A percentile compares a stretch with the other conserved stretches of the same genome.
Conservation (phyloP, 441 rosid species). For the Erysimum pusillum region DNA sequence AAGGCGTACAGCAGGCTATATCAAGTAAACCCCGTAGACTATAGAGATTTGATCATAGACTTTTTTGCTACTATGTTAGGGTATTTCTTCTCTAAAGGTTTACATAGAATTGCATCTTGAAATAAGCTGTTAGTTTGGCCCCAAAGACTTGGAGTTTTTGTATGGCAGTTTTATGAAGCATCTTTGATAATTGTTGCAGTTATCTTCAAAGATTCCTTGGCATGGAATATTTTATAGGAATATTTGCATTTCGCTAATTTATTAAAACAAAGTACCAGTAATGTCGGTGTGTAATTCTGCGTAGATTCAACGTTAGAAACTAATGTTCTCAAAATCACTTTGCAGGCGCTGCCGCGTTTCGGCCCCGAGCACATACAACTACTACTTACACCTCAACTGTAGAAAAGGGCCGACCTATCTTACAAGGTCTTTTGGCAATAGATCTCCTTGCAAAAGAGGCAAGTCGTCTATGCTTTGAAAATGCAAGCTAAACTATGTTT, state of each 20-base stretch:
- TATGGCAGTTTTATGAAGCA: slow-evolving; percentile 21
- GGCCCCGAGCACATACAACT: slow-evolving; percentile 81
- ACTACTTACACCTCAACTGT: slow-evolving; percentile 69
- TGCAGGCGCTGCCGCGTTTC: slow-evolving; percentile 98
- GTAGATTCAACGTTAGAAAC: slow-evolving; percentile 28
- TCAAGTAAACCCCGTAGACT: slow-evolving; percentile 76
- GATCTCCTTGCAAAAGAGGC: slow-evolving; percentile 97
- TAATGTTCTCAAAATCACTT: slow-evolving; percentile 35
- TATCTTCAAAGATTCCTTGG: slow-evolving; percentile 21
- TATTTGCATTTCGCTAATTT: slow-evolving; percentile 14
- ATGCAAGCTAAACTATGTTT: slow-evolving; percentile 34
- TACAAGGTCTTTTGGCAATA: slow-evolving; percentile 95
- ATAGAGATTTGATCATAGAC: slow-evolving; percentile 30
- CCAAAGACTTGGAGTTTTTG: slow-evolving; percentile 15
- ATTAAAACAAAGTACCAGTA: slow-evolving; percentile 17
- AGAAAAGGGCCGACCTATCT: slow-evolving; percentile 97
- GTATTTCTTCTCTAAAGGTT: slow-evolving; percentile 20
- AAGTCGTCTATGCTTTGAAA: slow-evolving; percentile 49
- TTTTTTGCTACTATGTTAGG: slow-evolving; percentile 31
- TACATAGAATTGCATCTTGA: slow-evolving; percentile 29
- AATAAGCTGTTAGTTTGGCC: slow-evolving; percentile 33
- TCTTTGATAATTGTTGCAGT: slow-evolving; percentile 26
- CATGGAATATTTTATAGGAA: slow-evolving; percentile 4
- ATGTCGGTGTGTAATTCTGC: slow-evolving; percentile 12
- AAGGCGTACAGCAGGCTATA: slow-evolving; percentile 99